Evolutionary conservation across 2,329 filamentous ascomycete species (phyloP), one percentile per base, ranked within the genome.

Genomic region (Ascocoryne sarcoides): DNA sequence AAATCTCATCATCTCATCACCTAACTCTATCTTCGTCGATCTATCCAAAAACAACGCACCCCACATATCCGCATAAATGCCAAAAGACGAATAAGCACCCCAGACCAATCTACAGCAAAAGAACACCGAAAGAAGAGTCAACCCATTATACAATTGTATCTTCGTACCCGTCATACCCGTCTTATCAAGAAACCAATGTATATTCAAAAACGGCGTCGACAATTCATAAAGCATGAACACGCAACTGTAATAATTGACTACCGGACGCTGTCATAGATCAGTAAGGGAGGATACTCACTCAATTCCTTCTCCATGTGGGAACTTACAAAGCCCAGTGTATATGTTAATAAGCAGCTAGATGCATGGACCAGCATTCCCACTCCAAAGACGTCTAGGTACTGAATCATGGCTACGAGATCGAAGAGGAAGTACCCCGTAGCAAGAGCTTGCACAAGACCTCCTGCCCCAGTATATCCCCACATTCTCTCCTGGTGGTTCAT

Each of bases 151-250:
- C n/a, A 88, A 71, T 64, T 92, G 85, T 17, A 76, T 62, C 43
- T 68, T 71, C 17, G 79, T 77, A 20, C 85, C 85, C 0, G 85
- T 90, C 70, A 86, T 77, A 54, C 75, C 72, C 43, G 89, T 65
- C 65, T 92, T 90, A 63, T 90, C 85, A 64, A 82, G 84, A 65
- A 92, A 90, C 85, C 85, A 92, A 66, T 92, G 85, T 53, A 90
- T 73, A 58, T 92, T 92, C 44, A 90, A 72, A 60, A 90, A 88
- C 5, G 84, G 84, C 2, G 81, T 84, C 12, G 83, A 88, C 18
- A 92, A 72, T 62, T 92, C 85, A 72, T 87, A 90, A 38, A 92
- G 77, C 55, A 90, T 84, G 62, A 92, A 92, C 45, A 76, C 74
- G 38, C 73, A 73, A 41, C 75, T 82, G 62, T 90, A 92, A 66